Base-by-base conservation (phyloP, 2,329 filamentous ascomycete species). In the Tolypocladium cylindrosporum region DNA sequence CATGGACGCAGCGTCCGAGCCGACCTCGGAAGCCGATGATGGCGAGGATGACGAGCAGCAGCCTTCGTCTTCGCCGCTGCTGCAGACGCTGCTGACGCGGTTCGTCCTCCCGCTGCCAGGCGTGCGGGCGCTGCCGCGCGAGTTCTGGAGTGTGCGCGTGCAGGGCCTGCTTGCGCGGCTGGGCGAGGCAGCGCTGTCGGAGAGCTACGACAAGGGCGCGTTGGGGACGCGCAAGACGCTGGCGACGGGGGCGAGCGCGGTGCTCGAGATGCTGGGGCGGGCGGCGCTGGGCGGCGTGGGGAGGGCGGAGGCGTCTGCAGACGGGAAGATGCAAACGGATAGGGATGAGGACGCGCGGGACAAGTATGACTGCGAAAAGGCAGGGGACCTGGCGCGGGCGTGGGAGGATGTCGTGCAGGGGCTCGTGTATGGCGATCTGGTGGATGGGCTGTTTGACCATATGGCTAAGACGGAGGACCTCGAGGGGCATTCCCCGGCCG, bases 201-300 rank as follows among this genome's bases (percentile, higher is more conserved):
- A 93, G 70, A 91, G 87, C 68, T 93, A 91, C 66, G 89, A 93
- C 69, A 91, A 91, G 71, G 89, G 87, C 16, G 79, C 84, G 0
- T 73, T 93, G 63, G 89, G 89, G 0, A 85, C 86, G 59, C 79
- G 89, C 55, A 91, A 91, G 73, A 89, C 87, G 24, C 72, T 93
- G 54, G 83, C 89, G 0, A 90, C 89, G 8, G 88, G 86, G 0
- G 79, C 85, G 11, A 87, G 87, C 41, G 82, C 84, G 8, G 71
- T 92, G 58, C 77, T 90, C 57, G 89, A 91, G 71, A 84, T 86
- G 66, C 74, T 89, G 14, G 84, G 83, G 0, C 75, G 88, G 60
- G 89, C 86, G 8, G 76, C 82, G 40, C 71, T 91, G 16, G 87
- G 83, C 0, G 88, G 88, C 0, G 57, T 74, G 6, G 63, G 62